Base-by-base conservation (phyloP, 345 rosid species). In the Microcos paniculata region DNA sequence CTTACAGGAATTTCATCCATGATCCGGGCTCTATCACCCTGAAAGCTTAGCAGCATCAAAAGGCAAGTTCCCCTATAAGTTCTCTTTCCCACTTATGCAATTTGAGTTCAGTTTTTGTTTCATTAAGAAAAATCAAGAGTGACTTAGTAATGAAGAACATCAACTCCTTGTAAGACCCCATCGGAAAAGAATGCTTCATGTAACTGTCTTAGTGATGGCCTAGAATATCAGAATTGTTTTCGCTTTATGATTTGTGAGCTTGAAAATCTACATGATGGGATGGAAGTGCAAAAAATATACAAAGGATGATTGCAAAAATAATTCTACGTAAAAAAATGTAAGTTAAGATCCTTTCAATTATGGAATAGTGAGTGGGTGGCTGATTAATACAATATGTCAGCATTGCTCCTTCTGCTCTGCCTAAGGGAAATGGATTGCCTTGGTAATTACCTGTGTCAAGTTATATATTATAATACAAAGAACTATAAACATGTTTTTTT, bases 11-110 rank as follows among this genome's bases (percentile, higher is more conserved):
- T 59, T 96, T 96, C 78, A 96, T 96, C 79, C 98, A 96, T 87
- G 98, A 96, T 82, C 99, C 99, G 99, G 99, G 99, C 99, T 73
- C 80, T 93, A 76, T 93, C 98, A 74, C 98, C 97, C 83, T 96
- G 49, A 96, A 96, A 79, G 99, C 99, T 72, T 90, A 93, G 91
- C 99, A 93, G 85, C 96, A 97, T 63, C 99, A 96, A 75, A 90
- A 96, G 97, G 99, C 93, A 88, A 77, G 78, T 76, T 66, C 78
- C 79, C 6, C 61, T 67, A 62, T 31, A 69, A 13, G 28, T 11
- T 30, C 30, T 55, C 16, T 51, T 51, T 59, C 31, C 13, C 4
- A 49, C 73, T 16, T 38, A 10, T 52, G 58, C 75, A 68, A 35
- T 67, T 28, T 38, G 38, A 58, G 26, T 70, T 1, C 38, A n/a